phyloP scores from a whole-genome alignment of 1,139 yeast species.

The Geotrichum candidum region DNA sequence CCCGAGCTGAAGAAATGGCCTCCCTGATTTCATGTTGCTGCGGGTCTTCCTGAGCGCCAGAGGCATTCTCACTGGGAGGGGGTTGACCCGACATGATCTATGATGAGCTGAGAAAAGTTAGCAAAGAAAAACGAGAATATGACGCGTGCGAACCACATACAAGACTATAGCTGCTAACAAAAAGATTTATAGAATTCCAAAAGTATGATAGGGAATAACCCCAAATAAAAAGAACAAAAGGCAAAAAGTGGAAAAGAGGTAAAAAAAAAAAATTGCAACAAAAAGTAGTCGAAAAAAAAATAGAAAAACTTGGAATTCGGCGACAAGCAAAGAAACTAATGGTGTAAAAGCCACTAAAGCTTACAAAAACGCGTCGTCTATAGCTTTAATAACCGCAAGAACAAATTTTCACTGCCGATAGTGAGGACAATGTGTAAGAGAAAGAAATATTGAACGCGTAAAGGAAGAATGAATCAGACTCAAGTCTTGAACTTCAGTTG shows the following conservation, averaged over 20 bases:
- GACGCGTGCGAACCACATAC: constrained; percentile 1
- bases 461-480: not conserved
- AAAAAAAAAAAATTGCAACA: not conserved
- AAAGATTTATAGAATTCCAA: not conserved
- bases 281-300: not conserved
- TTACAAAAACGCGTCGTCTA: not conserved
- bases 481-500: not conserved
- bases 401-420: not conserved
- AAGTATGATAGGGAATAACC: not conserved
- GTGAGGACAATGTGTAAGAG: not conserved
- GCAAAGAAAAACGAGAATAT: not conserved
- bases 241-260: not conserved
- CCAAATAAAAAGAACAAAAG: not conserved
- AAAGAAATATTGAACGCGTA: not conserved
- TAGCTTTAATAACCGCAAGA: not conserved
- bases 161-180: not conserved
- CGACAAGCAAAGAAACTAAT: not conserved
- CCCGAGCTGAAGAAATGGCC: not conserved
- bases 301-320: not conserved
- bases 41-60: constrained; percentile 10
- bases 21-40: not conserved
- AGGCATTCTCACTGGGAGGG: constrained; percentile 12
- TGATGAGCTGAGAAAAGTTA: not conserved
- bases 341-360: not conserved
- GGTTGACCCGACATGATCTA: constrained; percentile 15